phyloP scores from a whole-genome alignment of 345 rosid genomes.

The Acer campestre region DNA sequence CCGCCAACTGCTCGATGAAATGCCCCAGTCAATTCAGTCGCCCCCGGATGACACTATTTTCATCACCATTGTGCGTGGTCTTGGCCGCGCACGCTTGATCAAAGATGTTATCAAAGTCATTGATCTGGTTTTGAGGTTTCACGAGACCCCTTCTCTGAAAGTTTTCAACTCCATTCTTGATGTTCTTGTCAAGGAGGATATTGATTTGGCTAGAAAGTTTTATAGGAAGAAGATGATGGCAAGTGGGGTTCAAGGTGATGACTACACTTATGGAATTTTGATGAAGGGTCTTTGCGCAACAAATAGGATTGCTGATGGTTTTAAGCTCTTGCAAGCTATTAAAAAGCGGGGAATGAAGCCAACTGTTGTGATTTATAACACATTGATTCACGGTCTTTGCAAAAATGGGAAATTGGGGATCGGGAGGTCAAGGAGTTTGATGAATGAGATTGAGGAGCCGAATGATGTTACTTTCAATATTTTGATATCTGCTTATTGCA shows the following conservation, averaged over 20 bases:
- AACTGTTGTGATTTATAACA: conserved; percentile 67
- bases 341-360: conserved; percentile 57
- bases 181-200: conserved; percentile 79
- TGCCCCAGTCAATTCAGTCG: conserved; percentile 60
- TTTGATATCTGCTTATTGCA: conserved; percentile 74
- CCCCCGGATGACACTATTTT: conserved; percentile 73
- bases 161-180: conserved; percentile 71
- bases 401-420: conserved; percentile 60
- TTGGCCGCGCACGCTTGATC: conserved; percentile 63
- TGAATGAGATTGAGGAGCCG: conserved; percentile 71
- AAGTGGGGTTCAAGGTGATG: conserved; percentile 67
- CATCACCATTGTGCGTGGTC: conserved; percentile 64
- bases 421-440: conserved; percentile 84
- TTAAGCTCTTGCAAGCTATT: conserved; percentile 78
- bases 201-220: conserved; percentile 82
- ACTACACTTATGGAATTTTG: conserved; percentile 79
- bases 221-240: conserved; percentile 79
- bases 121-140: conserved; percentile 55
- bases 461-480: conserved; percentile 75
- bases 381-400: conserved; percentile 70
- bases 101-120: conserved; percentile 51
- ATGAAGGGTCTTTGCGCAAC: conserved; percentile 95
- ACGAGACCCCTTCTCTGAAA: conserved; percentile 60
- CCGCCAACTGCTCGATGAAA: conserved; percentile 86
- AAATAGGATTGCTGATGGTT: conserved; percentile 78